A percentile compares a stretch with the other conserved stretches of the same genome.
These are phyloP conservation scores for Brassica cretica DNA, from an alignment of 345 rosid genomes.

Conservation along the genomic window DNA sequence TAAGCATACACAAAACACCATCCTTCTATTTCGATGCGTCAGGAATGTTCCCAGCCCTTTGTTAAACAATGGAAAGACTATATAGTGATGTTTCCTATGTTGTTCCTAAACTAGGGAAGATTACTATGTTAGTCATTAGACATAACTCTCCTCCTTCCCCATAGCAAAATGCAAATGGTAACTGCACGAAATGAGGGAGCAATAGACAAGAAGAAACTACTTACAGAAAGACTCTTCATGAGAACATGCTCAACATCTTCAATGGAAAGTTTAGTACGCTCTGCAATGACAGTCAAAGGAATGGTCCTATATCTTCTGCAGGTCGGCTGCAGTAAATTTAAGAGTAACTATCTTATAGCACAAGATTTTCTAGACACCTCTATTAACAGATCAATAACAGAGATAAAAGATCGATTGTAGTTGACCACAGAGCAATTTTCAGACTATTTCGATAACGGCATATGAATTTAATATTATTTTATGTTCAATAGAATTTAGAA, in stretches of 20 bases:
- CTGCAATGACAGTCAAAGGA: constrained; percentile 80
- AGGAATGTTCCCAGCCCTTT: not conserved
- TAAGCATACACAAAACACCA: constrained; percentile 2
- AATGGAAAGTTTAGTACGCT: constrained; percentile 79
- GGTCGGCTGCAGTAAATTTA: constrained; percentile 67
- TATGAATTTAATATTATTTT: too few species aligned
- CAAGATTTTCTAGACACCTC: not conserved
- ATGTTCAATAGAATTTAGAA: too few species aligned
- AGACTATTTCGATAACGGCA: too few species aligned
- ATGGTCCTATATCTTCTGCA: constrained; percentile 89
- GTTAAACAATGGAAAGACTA: not conserved
- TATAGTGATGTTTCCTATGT: not conserved
- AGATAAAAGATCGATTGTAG: too few species aligned
- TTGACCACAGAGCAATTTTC: too few species aligned
- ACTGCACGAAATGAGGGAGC: constrained; percentile 9
- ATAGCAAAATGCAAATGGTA: constrained; percentile 1
- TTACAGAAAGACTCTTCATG: constrained; percentile 96
- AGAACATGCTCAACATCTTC: constrained; percentile 97
- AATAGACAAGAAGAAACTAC: constrained; percentile 37
- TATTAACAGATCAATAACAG: too few species aligned
- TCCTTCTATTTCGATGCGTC: not conserved
- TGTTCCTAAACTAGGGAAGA: not conserved
- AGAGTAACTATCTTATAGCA: not conserved
- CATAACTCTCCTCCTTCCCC: not conserved
- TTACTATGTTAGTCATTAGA: not conserved